These are phyloP conservation scores for Phytopythium sindhum DNA, from an alignment of 352 stramenopile species.

Conservation along the genomic window DNA sequence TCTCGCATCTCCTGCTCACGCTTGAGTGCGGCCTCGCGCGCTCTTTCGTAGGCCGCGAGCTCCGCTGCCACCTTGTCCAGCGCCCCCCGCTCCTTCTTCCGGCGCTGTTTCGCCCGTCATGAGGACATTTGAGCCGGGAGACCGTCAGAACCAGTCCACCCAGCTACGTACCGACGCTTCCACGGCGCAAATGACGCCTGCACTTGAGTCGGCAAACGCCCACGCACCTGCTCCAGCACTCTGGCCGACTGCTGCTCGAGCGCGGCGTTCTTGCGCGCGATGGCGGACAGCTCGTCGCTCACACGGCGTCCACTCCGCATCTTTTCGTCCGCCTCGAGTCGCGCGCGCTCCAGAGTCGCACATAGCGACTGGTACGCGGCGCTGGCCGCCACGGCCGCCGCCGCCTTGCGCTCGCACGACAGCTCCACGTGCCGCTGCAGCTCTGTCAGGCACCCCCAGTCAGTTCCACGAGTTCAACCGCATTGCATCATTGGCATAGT, in stretches of 20 bases:
- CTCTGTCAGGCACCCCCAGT: slow-evolving; percentile 17
- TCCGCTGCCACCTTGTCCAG: slow-evolving; percentile 48
- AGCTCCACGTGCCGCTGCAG: slow-evolving; percentile 60
- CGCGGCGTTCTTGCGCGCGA: slow-evolving; percentile 32
- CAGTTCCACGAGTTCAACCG: not conserved
- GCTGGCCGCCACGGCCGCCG: slow-evolving; percentile 47
- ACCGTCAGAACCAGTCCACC: not conserved
- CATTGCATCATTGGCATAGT: not conserved
- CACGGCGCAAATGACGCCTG: no score
- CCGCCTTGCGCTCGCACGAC: slow-evolving; percentile 58
- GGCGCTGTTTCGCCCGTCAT: slow-evolving; percentile 20
- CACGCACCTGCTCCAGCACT: slow-evolving; percentile 36
- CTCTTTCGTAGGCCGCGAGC: slow-evolving; percentile 42
- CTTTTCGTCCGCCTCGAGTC: slow-evolving; percentile 45
- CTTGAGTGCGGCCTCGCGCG: slow-evolving; percentile 22
- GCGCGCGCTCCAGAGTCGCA: slow-evolving; percentile 51
- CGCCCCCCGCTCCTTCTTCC: slow-evolving; percentile 28
- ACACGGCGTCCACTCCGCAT: slow-evolving; percentile 22
- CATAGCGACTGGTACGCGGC: slow-evolving; percentile 57
- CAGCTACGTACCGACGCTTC: not conserved
- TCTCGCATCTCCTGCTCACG: slow-evolving; percentile 29
- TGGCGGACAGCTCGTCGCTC: slow-evolving; percentile 16
- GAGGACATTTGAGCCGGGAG: not conserved
- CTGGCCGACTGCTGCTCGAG: slow-evolving; percentile 28
- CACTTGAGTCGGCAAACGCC: not conserved